Percentiles rank a stretch among this genome's conserved stretches.
Evolutionary conservation across 1,139 yeast species (phyloP).

Genomic region (Yamadazyma friedrichii): DNA sequence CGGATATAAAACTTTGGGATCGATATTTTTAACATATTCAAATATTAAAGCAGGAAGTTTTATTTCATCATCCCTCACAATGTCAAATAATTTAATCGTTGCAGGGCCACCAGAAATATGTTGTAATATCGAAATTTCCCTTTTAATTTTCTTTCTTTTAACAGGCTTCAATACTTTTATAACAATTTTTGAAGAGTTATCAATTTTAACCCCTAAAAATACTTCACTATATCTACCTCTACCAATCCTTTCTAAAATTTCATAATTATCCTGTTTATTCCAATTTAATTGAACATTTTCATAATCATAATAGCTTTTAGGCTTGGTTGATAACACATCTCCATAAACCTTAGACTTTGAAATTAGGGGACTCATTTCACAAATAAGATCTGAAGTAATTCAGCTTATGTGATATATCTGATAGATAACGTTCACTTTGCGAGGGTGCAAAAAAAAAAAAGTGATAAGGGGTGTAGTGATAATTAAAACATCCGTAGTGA

Average conservation of each 20-base stretch:
- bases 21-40: constrained; percentile 7
- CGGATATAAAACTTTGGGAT: constrained; percentile 6
- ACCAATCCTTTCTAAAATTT: constrained; percentile 6
- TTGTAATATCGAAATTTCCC: constrained; percentile 8
- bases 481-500: too few species aligned
- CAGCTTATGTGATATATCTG: neutral
- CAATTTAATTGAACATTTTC: constrained; percentile 3
- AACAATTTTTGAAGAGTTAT: constrained; percentile 4
- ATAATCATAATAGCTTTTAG: constrained; percentile 7
- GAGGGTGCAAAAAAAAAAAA: constrained; percentile 6
- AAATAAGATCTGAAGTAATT: neutral
- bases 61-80: constrained; percentile 6
- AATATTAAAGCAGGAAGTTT: constrained; percentile 7
- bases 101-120: constrained; percentile 6
- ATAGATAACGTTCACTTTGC: constrained; percentile 1
- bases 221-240: constrained; percentile 10
- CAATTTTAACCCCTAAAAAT: constrained; percentile 3
- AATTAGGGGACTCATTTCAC: constrained; percentile 5
- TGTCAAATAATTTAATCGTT: constrained; percentile 4
- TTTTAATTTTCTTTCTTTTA: constrained; percentile 7
- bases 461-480: constrained; percentile 4
- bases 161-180: constrained; percentile 10
- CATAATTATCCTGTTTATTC: constrained; percentile 7
- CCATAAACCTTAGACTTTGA: constrained; percentile 6
- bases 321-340: constrained; percentile 4